Evolutionary conservation across 23 red algal genomes (phyloP).

Genomic region (Chondrus crispus): DNA sequence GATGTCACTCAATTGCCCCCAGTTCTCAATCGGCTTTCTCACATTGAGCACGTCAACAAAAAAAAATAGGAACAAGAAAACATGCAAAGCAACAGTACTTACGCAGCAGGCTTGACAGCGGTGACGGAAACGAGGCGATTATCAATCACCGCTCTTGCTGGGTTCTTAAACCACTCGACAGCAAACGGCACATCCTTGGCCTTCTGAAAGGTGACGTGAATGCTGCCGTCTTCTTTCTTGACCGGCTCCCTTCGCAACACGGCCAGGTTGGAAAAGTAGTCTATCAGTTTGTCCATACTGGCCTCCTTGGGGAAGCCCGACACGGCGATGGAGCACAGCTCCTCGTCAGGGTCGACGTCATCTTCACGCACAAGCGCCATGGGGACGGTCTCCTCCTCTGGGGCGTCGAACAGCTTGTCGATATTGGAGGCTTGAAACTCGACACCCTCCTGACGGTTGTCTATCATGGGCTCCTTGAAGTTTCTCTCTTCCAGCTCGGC

Average conservation of each 20-base stretch:
- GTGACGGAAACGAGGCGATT: not conserved
- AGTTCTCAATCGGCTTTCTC: no score
- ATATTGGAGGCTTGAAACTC: constrained; percentile 5
- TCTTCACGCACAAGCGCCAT: not conserved
- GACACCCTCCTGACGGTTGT: constrained; percentile 19
- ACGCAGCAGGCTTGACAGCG: not conserved
- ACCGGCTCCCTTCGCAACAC: constrained; percentile 41
- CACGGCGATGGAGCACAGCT: constrained; percentile 39
- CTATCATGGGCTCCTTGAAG: constrained; percentile 17
- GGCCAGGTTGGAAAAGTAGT: constrained; percentile 33
- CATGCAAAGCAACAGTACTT: no score
- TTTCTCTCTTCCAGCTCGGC: constrained; percentile 15
- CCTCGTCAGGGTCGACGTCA: constrained; percentile 33
- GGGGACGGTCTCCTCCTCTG: not conserved
- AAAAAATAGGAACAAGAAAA: no score
- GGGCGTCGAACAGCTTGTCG: constrained; percentile 1
- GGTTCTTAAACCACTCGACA: constrained; percentile 53
- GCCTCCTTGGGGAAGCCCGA: constrained; percentile 14
- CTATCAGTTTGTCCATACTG: constrained; percentile 10
- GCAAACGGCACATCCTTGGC: constrained; percentile 36
- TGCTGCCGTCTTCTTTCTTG: not conserved
- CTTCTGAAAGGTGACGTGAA: constrained; percentile 36
- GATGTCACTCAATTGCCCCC: no score
- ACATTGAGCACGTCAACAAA: no score
- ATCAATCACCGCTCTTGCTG: constrained; percentile 20